Evolutionary conservation across 768 basidiomycete species (phyloP), one percentile per base, ranked within the genome.

Genomic region (Clitopilus passeckerianus): DNA sequence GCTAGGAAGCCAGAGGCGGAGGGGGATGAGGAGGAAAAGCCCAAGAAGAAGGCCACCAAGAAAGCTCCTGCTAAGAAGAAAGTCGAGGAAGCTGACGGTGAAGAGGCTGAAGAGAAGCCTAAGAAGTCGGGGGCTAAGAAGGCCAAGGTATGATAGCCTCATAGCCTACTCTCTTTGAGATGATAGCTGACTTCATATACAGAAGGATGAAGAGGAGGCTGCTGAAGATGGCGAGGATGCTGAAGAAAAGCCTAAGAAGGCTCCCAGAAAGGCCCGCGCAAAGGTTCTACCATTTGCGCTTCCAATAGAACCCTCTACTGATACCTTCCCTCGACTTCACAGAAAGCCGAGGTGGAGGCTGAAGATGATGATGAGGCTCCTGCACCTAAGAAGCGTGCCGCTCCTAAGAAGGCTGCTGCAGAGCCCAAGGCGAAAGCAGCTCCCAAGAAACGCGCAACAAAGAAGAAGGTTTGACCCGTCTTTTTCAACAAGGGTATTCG

Each of bases 231-330:
- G 75, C 6, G 77, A 77, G n/a, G 80, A 71, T 0, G 54, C 54
- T 24, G 81, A 79, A 9, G 81, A 79, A 56, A 81, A 83, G 58
- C 81, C 85, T 10, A 81, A 81, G 72, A 81, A 80, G 61, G 77
- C 78, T 59, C 75, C 78, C 10, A 70, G 62, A 6, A 74, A 46
- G 57, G 59, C 68, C 58, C 70, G 69, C 43, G 67, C 71, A 35
- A 72, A 70, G 67, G 70, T 67, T 57, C n/a, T 18, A 44, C 15
- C 16, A 57, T 54, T 24, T 30, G n/a, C 37, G 10, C 5, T 35
- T 9, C 7, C 15, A 14, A 9, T 9, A 9, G 3, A 14, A 9
- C 5, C n/a, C 12, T 5, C 10, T 41, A 9, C 37, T 23, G 30
- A 53, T n/a, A n/a, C n/a, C 23, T 7, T 30, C 27, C 27, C 4